Conservation (phyloP, 1,284 basidiomycete species). For the Inonotus hispidus region DNA sequence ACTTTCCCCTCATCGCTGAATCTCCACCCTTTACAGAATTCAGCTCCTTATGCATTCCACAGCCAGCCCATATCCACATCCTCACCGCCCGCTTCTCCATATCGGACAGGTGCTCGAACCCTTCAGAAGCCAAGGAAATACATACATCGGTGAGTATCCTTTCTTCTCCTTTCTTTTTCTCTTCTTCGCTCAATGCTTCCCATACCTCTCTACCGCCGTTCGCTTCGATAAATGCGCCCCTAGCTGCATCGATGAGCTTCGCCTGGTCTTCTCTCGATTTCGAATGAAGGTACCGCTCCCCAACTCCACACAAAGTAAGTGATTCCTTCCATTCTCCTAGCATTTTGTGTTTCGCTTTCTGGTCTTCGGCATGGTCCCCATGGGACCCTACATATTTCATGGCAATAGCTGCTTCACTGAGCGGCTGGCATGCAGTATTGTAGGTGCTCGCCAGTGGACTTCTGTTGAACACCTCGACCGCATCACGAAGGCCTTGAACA, state of each 20-base stretch:
- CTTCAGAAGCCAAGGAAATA: slow-evolving; percentile 19
- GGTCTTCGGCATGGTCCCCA: slow-evolving; percentile 10
- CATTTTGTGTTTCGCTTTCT: slow-evolving; percentile 14
- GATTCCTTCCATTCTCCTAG: slow-evolving; percentile 22
- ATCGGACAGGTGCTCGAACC: slow-evolving; percentile 16
- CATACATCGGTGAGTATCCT: slow-evolving; percentile 1
- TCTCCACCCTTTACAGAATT: slow-evolving; percentile 25
- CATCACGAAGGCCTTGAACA: not conserved
- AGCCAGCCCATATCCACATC: slow-evolving; percentile 23
- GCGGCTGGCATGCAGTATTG: not conserved
- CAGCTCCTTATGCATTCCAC: slow-evolving; percentile 27
- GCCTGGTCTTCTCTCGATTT: not conserved
- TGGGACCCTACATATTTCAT: slow-evolving; percentile 3
- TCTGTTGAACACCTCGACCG: not conserved
- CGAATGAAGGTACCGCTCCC: slow-evolving; percentile 11
- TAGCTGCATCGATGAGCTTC: not conserved
- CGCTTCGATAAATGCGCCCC: not conserved
- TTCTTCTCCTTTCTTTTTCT: slow-evolving; percentile 1
- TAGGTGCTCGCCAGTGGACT: not conserved
- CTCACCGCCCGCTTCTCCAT: slow-evolving; percentile 14
- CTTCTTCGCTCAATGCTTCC: slow-evolving; percentile 17
- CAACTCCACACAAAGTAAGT: slow-evolving; percentile 16
- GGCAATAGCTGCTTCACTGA: slow-evolving; percentile 7
- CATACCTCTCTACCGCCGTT: slow-evolving; percentile 9
- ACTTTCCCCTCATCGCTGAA: not conserved